Base-by-base conservation (phyloP, 805 yeast genomes). In the Yarrowia hollandica region DNA sequence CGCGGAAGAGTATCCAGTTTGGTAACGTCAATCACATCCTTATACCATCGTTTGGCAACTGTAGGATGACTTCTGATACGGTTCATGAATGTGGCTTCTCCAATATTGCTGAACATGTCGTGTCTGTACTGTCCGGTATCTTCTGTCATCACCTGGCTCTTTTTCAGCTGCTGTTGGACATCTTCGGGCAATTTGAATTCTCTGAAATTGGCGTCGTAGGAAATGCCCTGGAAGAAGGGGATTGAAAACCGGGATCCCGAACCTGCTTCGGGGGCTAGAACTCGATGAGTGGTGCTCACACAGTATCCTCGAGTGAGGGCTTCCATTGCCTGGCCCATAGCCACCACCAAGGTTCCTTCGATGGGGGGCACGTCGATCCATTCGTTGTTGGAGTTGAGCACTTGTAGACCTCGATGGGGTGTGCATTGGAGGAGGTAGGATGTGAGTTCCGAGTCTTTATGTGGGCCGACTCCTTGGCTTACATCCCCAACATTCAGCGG, bases 241-340 rank as follows among this genome's bases (percentile, higher is more conserved):
- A 55, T 22, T 15, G 59, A 55, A 16, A 31, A 55, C 1, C 59
- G 35, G 1, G 38, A 26, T 9, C 59, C 59, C 1, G 59, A 55
- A 0, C 59, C 59, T 0, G 48, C 35, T n/a, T 28, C 50, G 2
- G 59, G 59, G 6, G 59, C 50, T 11, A 55, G 31, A 22, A 55
- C 59, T 22, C 50, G 26, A 22, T 55, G 59, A 7, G 33, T 41
- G 10, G 59, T 41, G 33, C 50, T 41, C 9, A 39, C 50, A 39
- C 59, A 55, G 30, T 15, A 16, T 5, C 59, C 59, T 11, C 38
- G 28, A 30, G 59, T 55, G 8, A 55, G 39, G 12, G 59, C 50
- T 39, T 55, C 59, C 48, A 55, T 38, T 6, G 59, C 59, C 30
- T 55, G 59, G 9, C 59, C 59, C 37, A 55, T 31, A 2, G 59